Evolutionary conservation across 352 stramenopile genomes (phyloP).

Genomic region (Chloridella minuta): DNA sequence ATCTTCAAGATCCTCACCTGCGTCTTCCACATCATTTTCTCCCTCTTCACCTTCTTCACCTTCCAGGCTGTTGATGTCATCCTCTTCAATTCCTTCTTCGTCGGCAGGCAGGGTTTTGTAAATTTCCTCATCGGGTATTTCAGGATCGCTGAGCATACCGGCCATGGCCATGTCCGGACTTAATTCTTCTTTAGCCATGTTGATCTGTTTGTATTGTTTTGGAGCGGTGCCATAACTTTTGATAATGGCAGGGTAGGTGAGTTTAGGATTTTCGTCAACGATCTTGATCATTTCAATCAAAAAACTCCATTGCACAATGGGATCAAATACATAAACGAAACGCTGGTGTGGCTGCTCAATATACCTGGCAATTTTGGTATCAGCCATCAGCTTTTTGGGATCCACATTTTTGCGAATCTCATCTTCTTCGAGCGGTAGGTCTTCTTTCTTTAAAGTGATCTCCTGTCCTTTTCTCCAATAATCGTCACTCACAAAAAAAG

Average conservation of each 20-base stretch:
- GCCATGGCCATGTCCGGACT: background rate
- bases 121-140: background rate
- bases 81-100: background rate
- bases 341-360: background rate
- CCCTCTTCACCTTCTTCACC: background rate
- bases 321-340: background rate
- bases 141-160: background rate
- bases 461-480: background rate
- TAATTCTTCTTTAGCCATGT: background rate
- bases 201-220: background rate
- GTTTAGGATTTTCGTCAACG: background rate
- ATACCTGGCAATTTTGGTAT: background rate
- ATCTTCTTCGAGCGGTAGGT: background rate
- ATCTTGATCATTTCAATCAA: slow-evolving; percentile 6
- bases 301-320: background rate
- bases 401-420: background rate
- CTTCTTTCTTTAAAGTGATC: background rate
- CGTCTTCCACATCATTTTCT: background rate
- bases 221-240: background rate
- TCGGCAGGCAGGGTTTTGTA: background rate
- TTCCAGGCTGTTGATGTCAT: background rate
- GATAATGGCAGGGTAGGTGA: background rate
- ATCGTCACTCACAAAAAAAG: background rate
- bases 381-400: background rate
- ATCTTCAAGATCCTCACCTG: background rate